Evolutionary conservation across 2,329 filamentous ascomycete species (phyloP).

Genomic region (Calonectria pseudoturangicola): DNA sequence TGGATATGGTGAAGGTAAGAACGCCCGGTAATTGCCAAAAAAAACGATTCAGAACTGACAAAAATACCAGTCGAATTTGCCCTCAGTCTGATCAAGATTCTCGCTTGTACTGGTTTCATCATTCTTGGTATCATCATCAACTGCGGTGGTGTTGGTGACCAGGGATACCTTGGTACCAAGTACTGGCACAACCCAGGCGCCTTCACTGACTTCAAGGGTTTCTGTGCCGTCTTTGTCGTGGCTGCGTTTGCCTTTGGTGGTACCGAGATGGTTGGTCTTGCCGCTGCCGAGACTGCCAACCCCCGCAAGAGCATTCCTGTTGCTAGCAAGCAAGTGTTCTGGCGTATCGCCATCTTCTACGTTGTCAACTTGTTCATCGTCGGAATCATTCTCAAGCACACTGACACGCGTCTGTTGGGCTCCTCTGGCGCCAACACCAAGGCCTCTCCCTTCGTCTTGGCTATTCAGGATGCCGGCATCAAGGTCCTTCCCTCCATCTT

Average conservation of each 20-base stretch:
- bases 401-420: slow-evolving; percentile 77
- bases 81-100: slow-evolving; percentile 89
- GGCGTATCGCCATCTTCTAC: slow-evolving; percentile 95
- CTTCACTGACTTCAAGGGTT: slow-evolving; percentile 87
- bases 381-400: slow-evolving; percentile 86
- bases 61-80: slow-evolving; percentile 81
- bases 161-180: slow-evolving; percentile 85
- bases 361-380: slow-evolving; percentile 87
- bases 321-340: slow-evolving; percentile 95
- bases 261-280: slow-evolving; percentile 85
- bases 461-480: slow-evolving; percentile 90
- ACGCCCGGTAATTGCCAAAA: background rate
- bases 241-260: slow-evolving; percentile 86
- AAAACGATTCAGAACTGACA: background rate
- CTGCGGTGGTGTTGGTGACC: slow-evolving; percentile 83
- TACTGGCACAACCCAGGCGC: slow-evolving; percentile 88
- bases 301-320: slow-evolving; percentile 87
- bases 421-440: slow-evolving; percentile 77
- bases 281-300: slow-evolving; percentile 85
- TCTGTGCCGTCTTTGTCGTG: slow-evolving; percentile 85
- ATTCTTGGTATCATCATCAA: slow-evolving; percentile 91
- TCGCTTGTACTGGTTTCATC: slow-evolving; percentile 76
- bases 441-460: slow-evolving; percentile 94
- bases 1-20: slow-evolving; percentile 82
- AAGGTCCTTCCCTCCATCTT: slow-evolving; percentile 88